Base-by-base conservation (phyloP, 257 asterid genomes). In the Solanum pennellii region DNA sequence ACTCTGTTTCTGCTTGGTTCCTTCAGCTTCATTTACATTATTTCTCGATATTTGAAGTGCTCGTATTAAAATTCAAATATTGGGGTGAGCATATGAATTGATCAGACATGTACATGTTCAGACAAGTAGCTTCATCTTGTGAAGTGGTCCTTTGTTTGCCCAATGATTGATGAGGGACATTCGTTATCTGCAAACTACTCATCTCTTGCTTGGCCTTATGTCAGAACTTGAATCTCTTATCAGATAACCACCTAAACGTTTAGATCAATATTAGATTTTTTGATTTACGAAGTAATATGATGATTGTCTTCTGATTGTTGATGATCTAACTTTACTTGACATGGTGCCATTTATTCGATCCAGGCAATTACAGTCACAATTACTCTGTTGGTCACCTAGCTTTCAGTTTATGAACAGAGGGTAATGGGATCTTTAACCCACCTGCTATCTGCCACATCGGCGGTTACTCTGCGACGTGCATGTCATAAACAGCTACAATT, bases 381-480 rank as follows among this genome's bases (percentile, higher is more conserved):
- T 52, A 73, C 69, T 73, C 84, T 68, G 35, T 59, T 75, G 18
- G 87, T 86, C 86, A 47, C 75, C 71, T 33, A 88, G 42, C 88
- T 89, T 7, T 83, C 89, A 44, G 69, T 49, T 49, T n/a, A 59
- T 62, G 91, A 89, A 84, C 88, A 83, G 21, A 86, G 75, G 79
- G 76, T 49, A 9, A 93, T 95, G 99, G 90, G 94, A 82, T 87
- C 90, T 89, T 72, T 89, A 66, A 72, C 90, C 86, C 92, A 88
- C 76, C 91, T 93, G 88, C 88, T 93, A 27, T 87, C 90, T 87
- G 75, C 89, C 87, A 60, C 87, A 60, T 90, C 93, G 11, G 87
- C 86, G 16, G 89, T 87, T 79, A 83, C 89, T 72, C 86, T 83
- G 77, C 89, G 90, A 44, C 89, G 9, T 69, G 83, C 85, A 41